Conservation (phyloP, 768 basidiomycete species). For the Boletus subparvulus region DNA sequence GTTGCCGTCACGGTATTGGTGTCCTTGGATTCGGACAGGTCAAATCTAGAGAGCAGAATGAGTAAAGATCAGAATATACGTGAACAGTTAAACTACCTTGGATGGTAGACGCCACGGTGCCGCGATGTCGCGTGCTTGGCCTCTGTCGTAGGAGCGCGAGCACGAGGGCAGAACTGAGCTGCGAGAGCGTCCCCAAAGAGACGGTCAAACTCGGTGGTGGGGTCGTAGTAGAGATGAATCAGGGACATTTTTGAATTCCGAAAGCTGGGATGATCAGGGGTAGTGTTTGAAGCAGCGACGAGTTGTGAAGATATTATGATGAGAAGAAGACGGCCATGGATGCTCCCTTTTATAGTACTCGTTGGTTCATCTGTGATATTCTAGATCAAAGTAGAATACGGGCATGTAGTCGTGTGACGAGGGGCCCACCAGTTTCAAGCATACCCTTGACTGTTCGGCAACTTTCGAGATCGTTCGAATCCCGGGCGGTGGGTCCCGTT, state of each 20-base stretch:
- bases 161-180: slow-evolving; percentile 8
- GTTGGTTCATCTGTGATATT: not conserved
- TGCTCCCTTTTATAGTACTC: slow-evolving; percentile 4
- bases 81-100: slow-evolving; percentile 17
- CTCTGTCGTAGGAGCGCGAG: not conserved
- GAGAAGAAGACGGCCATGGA: not conserved
- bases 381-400: not conserved
- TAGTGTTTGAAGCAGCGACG: not conserved
- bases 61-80: not conserved
- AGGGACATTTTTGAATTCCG: slow-evolving; percentile 1
- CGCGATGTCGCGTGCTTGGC: not conserved
- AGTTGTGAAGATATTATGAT: not conserved
- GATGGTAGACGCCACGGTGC: slow-evolving; percentile 1
- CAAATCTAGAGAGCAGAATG: slow-evolving; percentile 34
- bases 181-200: slow-evolving; percentile 24
- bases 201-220: slow-evolving; percentile 2
- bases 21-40: slow-evolving; percentile 45
- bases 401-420: too few species aligned
- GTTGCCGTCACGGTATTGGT: slow-evolving; percentile 47
- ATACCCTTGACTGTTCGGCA: not conserved
- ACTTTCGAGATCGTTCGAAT: slow-evolving; percentile 8
- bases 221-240: slow-evolving; percentile 2
- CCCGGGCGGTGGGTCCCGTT: not conserved
- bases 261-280: too few species aligned
- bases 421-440: not conserved